Evolutionary conservation across 805 yeast genomes (phyloP), one percentile per base, ranked within the genome.

Genomic region (Danielia oregonensis): DNA sequence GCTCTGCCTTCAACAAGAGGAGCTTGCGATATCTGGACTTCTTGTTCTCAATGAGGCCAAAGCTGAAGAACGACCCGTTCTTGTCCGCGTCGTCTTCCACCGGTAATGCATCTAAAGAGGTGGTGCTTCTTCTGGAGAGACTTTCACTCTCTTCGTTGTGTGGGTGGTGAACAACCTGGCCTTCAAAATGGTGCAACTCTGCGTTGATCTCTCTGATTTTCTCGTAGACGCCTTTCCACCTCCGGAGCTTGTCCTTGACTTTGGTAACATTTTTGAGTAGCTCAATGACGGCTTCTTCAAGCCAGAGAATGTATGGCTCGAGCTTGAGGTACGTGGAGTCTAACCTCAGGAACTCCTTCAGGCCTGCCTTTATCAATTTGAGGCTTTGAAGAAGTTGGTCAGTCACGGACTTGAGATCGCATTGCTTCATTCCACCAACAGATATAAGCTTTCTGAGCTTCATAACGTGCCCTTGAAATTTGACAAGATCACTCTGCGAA

Each of bases 41-140:
- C 40, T 76, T 70, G 22, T 70, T 74, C 36, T 80, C 86, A 9
- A 77, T 63, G 25, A 77, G 61, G 3, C 62, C 63, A 36, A 66
- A 61, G 31, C 40, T 57, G 48, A 64, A 64, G 26, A 61, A 58
- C 2, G 61, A 49, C 9, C 22, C 14, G 19, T n/a, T 18, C 6
- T 13, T 13, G 21, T 14, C 37, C 26, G 29, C 23, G n/a, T 24
- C 33, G 9, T 36, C 39, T 6, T 40, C 44, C 7, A 26, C 17
- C 6, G 39, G 42, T n/a, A 34, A 16, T 2, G 14, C 29, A 11
- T 38, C 38, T n/a, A 40, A 18, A 5, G 42, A 32, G 15, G 36
- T 35, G 4, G 42, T 37, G 23, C 25, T 34, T 23, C 10, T 10
- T 11, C 24, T 7, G 12, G 17, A 16, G 12, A 6, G 22, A 21